Percentiles rank a stretch among this genome's conserved stretches.
Conservation (phyloP, 768 basidiomycete species). For the Polyporus arcularius region DNA sequence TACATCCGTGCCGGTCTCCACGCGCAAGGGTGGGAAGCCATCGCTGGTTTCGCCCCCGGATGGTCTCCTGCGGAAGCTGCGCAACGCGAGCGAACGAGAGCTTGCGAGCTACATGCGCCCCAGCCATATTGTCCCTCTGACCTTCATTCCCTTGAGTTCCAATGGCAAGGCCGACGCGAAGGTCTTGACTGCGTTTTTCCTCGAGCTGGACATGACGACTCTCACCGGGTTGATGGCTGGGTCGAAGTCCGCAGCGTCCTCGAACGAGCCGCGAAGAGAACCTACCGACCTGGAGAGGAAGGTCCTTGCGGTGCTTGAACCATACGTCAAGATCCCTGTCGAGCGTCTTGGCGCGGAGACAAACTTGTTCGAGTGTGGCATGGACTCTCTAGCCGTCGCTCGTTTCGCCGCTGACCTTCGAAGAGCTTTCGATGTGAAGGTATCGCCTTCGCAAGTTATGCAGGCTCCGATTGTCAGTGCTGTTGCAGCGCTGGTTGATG, state of each 20-base stretch:
- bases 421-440: constrained; percentile 16
- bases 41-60: constrained; percentile 31
- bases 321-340: constrained; percentile 18
- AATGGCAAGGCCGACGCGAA: constrained; percentile 39
- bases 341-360: constrained; percentile 18
- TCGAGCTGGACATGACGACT: constrained; percentile 22
- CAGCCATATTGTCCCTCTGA: constrained; percentile 48
- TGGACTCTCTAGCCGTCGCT: constrained; percentile 34
- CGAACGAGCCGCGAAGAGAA: background rate
- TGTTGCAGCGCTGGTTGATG: constrained; percentile 20
- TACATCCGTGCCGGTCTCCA: constrained; percentile 35
- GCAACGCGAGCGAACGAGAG: constrained; percentile 39
- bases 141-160: constrained; percentile 46
- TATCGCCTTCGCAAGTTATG: constrained; percentile 36
- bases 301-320: constrained; percentile 37
- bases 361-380: constrained; percentile 36
- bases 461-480: constrained; percentile 24
- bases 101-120: constrained; percentile 55
- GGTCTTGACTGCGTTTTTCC: constrained; percentile 29
- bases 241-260: background rate
- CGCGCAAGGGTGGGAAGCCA: constrained; percentile 37
- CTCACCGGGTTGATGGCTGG: constrained; percentile 18
- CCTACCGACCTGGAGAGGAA: constrained; percentile 36
- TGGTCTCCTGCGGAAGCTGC: constrained; percentile 32
- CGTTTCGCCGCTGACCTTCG: constrained; percentile 27